Conservation (phyloP, 2,329 filamentous ascomycete genomes). For the Colletotrichum acutatum region DNA sequence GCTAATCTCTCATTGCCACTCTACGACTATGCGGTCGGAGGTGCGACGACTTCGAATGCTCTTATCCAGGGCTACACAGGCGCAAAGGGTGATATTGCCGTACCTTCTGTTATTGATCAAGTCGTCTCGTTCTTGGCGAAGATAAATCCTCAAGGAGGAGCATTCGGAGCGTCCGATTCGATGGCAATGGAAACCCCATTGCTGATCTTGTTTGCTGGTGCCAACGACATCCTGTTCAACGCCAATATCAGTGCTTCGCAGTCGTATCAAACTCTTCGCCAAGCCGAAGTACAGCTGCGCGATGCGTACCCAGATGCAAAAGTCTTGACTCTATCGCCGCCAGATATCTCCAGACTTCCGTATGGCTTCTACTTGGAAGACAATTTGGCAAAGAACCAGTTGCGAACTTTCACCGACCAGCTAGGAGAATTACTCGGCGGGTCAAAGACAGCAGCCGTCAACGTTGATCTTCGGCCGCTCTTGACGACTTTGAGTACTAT, state of each 20-base stretch:
- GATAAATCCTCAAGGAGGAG: background rate
- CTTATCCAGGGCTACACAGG: conserved; percentile 29
- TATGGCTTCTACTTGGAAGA: conserved; percentile 22
- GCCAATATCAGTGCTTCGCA: conserved; percentile 29
- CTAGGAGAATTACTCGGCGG: background rate
- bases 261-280: conserved; percentile 7
- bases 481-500: conserved; percentile 30
- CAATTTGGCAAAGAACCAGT: background rate
- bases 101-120: conserved; percentile 25
- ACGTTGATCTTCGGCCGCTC: conserved; percentile 12
- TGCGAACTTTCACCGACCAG: conserved; percentile 1
- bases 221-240: conserved; percentile 28
- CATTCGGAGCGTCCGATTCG: background rate
- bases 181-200: conserved; percentile 5
- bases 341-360: conserved; percentile 14
- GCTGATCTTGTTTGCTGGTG: conserved; percentile 13
- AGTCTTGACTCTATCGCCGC: conserved; percentile 18
- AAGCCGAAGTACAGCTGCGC: background rate
- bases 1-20: conserved; percentile 28
- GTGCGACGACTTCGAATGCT: conserved; percentile 24
- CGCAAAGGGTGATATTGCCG: conserved; percentile 9
- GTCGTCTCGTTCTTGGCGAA: conserved; percentile 5
- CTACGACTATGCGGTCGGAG: conserved; percentile 31
- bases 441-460: background rate
- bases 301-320: background rate